These are phyloP conservation scores for Globisporangium yorkense DNA, from an alignment of 352 stramenopile genomes.

Conservation along the genomic window DNA sequence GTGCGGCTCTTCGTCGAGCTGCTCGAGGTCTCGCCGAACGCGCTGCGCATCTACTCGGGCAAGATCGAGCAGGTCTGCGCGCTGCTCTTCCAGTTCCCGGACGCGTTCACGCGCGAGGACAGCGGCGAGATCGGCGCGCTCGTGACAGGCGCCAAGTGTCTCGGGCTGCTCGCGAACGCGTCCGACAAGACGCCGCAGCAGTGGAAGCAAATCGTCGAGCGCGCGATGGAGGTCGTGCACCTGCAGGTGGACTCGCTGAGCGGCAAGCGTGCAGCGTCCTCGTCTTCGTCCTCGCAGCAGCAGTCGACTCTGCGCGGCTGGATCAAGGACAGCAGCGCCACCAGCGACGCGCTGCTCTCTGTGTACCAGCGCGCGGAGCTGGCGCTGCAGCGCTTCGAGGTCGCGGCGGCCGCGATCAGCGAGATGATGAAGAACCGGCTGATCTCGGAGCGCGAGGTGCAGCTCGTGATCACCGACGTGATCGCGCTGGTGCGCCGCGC, in stretches of 20 bases:
- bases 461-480: conserved; percentile 52
- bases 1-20: conserved; percentile 43
- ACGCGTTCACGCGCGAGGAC: conserved; percentile 16
- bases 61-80: conserved; percentile 62
- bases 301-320: conserved; percentile 55
- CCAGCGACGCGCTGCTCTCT: conserved; percentile 25
- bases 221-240: conserved; percentile 52
- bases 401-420: conserved; percentile 32
- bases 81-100: conserved; percentile 23
- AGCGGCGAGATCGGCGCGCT: conserved; percentile 9
- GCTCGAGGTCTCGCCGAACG: conserved; percentile 44
- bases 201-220: conserved; percentile 67
- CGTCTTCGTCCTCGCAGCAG: conserved; percentile 14
- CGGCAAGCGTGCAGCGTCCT: conserved; percentile 31
- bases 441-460: conserved; percentile 74
- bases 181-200: conserved; percentile 53
- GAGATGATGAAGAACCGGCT: conserved; percentile 38
- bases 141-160: conserved; percentile 29
- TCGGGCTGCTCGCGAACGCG: conserved; percentile 45
- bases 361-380: conserved; percentile 56
- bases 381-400: conserved; percentile 30
- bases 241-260: conserved; percentile 59
- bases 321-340: conserved; percentile 35
- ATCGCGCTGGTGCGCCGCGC: conserved; percentile 51
- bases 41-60: conserved; percentile 41